Evolutionary conservation across 139 green algal species (phyloP).

Genomic region (Volvox africanus): DNA sequence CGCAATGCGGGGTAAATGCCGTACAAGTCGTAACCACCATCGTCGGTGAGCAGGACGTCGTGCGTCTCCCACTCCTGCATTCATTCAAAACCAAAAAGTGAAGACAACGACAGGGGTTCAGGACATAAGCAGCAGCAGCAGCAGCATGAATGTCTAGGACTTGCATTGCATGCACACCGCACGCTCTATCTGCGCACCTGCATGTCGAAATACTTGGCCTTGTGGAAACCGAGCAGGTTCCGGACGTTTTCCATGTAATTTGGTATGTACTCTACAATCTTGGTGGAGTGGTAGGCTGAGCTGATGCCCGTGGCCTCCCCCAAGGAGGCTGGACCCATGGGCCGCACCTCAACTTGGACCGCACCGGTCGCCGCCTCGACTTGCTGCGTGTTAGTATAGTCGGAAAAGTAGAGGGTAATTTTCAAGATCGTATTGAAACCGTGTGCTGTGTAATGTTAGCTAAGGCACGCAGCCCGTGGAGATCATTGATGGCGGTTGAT

Average conservation of each 20-base stretch:
- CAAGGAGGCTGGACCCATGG: conserved; percentile 25
- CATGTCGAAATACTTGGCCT: not conserved
- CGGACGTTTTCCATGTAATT: not conserved
- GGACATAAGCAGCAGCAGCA: not conserved
- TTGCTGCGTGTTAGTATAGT: not conserved
- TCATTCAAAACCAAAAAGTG: too few species aligned
- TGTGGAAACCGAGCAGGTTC: conserved; percentile 16
- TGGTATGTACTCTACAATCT: not conserved
- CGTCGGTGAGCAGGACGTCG: not conserved
- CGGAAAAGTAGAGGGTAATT: too few species aligned
- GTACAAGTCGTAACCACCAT: conserved; percentile 2
- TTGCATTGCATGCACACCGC: not conserved
- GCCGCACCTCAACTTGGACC: not conserved
- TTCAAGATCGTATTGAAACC: not conserved
- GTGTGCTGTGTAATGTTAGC: not conserved
- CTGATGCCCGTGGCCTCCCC: conserved; percentile 39
- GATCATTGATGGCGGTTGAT: too few species aligned
- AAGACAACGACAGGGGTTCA: too few species aligned
- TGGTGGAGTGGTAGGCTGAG: not conserved
- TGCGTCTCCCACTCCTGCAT: not conserved
- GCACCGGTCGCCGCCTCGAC: not conserved
- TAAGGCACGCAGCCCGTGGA: too few species aligned
- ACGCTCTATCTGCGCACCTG: conserved; percentile 6
- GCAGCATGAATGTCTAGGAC: too few species aligned
- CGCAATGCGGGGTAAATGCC: conserved; percentile 11